Base-by-base conservation (phyloP, 2,329 filamentous ascomycete genomes). In the Trichoderma atrobrunneum region DNA sequence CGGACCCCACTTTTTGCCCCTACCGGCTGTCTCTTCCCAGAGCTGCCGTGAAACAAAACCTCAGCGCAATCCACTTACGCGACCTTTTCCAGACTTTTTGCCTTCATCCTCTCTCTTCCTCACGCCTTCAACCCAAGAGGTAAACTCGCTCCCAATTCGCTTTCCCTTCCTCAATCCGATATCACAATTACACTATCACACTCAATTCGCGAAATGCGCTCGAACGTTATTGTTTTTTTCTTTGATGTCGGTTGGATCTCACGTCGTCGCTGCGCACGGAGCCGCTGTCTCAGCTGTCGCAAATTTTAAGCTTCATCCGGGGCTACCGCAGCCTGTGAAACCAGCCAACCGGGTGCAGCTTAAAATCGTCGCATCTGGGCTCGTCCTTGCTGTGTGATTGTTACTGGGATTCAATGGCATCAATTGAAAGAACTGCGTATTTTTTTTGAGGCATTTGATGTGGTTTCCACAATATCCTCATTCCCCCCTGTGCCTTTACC, bases 11-110 rank as follows among this genome's bases (percentile, higher is more conserved):
- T 75, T 74, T 75, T 43, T 73, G 75, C 43, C 63, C 68, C 65
- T 69, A 43, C 66, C 39, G 64, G 60, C 60, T 48, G 51, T 43
- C 18, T 21, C 57, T 67, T 51, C 48, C 69, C 51, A 59, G 43
- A 71, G 72, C 74, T 73, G 68, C 74, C 34, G 72, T 75, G 71
- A 74, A 71, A 77, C 76, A 77, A 77, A 78, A 77, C 74, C 75
- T 72, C 74, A 70, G 70, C 62, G 61, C 72, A 74, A 69, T 76
- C 76, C 76, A 65, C 75, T 74, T 73, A 60, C 76, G 76, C 76
- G 74, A 71, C 74, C 72, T 54, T 70, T 70, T 64, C 65, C 65
- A 67, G 57, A 68, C 63, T 64, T 72, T 72, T 66, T 71, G 51
- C 57, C 64, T 51, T 60, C 65, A 51, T 59, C 32, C 48, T 54